These are phyloP conservation scores for Plasmodium sp. DNA, from an alignment of 169 alveolate genomes.

Conservation along the genomic window DNA sequence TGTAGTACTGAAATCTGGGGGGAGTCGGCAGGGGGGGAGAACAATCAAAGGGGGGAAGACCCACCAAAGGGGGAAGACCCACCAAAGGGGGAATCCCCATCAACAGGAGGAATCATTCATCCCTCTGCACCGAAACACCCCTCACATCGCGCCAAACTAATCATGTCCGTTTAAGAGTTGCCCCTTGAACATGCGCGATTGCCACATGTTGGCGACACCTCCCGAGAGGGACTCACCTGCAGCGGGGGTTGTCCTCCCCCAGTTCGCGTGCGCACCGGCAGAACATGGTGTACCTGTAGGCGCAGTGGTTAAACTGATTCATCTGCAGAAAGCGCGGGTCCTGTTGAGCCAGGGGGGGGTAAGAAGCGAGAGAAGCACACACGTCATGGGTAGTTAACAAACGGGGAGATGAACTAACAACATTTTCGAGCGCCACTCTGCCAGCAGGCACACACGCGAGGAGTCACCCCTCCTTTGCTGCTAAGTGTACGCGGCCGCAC, in stretches of 20 bases:
- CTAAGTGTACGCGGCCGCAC: neutral
- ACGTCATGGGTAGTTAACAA: neutral
- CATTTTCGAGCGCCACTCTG: neutral
- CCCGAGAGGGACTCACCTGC: conserved; percentile 70
- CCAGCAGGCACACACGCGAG: neutral
- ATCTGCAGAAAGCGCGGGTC: conserved; percentile 83
- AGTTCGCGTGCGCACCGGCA: conserved; percentile 84
- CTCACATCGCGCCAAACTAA: neutral
- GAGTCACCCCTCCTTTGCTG: neutral
- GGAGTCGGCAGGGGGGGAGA: neutral
- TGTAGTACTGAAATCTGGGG: conserved; percentile 82
- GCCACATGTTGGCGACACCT: neutral
- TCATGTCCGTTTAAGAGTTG: neutral
- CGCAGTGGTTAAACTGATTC: conserved; percentile 79
- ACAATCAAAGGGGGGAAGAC: neutral
- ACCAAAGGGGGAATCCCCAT: neutral
- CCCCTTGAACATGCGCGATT: neutral
- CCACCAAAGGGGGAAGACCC: neutral
- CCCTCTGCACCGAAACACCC: neutral
- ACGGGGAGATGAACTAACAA: neutral
- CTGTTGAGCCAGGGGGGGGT: conserved; percentile 31
- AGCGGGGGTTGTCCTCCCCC: conserved; percentile 86
- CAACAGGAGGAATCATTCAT: neutral
- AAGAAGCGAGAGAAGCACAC: neutral
- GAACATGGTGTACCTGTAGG: conserved; percentile 80